Base-by-base conservation (phyloP, 164 flowering plant genomes). In the Houttuynia cordata region DNA sequence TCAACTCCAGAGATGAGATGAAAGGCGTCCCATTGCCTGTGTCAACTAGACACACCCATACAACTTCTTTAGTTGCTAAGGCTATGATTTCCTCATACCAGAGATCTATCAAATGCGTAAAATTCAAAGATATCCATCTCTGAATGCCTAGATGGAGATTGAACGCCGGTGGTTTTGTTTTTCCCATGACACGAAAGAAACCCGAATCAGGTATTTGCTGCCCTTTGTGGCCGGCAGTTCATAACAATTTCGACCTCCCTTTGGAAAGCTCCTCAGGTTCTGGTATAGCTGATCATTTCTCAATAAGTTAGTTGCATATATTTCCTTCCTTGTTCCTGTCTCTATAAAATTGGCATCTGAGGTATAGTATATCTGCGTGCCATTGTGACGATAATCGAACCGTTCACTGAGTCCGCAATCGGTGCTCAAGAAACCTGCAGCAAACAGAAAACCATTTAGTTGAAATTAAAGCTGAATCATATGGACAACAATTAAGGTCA, bases 31-130 rank as follows among this genome's bases (percentile, higher is more conserved):
- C 82, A 0, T 1, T 49, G 4, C 71, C 79, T 0, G 58, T 76
- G 47, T 78, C 70, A 18, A 73, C 68, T 4, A 81, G 82, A 50
- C 85, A 81, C 18, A 75, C 71, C 19, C 62, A n/a, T 24, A 75
- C 7, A 52, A 39, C 42, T 25, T 71, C 62, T 4, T 56, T 24
- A 1, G 39, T 0, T 1, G 76, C 67, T 5, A 65, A 49, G 37
- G 56, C 56, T 0, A 81, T 66, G 20, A 73, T 73, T 69, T 81
- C 85, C 1, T 47, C 37, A 10, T 19, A 34, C 17, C 9, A 7
- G 0, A 51, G 47, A 0, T 50, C 3, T 21, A 56, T 23, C 8
- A 74, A 51, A 7, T 63, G 8, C 8, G 8, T 17, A 10, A 77
- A 63, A 42, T 41, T 53, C 47, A 74, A 62, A 0, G 75, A 17